phyloP scores from a whole-genome alignment of 345 rosid genomes.

The Angophora floribunda region DNA sequence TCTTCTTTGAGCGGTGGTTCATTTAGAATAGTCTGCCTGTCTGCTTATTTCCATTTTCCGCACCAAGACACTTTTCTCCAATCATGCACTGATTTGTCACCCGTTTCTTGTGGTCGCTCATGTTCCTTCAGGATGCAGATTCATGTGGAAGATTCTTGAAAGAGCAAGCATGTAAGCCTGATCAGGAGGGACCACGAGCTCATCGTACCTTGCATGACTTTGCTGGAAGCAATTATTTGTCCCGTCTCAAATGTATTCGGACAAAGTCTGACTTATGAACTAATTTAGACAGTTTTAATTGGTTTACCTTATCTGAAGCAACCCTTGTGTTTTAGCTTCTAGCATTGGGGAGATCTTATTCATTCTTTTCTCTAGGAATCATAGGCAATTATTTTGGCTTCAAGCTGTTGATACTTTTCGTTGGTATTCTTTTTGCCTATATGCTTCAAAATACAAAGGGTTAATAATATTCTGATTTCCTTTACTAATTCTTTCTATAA shows the following conservation, averaged over 20 bases:
- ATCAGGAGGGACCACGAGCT: constrained; percentile 28
- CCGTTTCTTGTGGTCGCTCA: not conserved
- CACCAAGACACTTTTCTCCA: not conserved
- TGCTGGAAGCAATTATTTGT: constrained; percentile 76
- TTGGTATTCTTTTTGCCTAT: not conserved
- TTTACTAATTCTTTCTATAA: not conserved
- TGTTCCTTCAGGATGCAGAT: constrained; percentile 48
- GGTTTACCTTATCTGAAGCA: not conserved
- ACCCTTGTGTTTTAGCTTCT: not conserved
- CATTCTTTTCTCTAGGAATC: not conserved
- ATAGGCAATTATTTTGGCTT: not conserved
- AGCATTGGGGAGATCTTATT: not conserved
- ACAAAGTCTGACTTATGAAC: constrained; percentile 12
- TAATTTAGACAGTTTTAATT: not conserved
- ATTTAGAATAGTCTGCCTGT: not conserved
- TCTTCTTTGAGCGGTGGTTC: not conserved
- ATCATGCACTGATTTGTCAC: not conserved
- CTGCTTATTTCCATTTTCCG: not conserved
- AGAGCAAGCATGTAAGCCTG: constrained; percentile 32
- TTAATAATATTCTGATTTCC: not conserved
- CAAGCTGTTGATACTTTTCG: not conserved
- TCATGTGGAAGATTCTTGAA: constrained; percentile 39
- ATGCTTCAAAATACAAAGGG: not conserved
- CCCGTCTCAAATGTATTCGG: constrained; percentile 55
- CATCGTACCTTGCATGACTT: constrained; percentile 76